Conservation (phyloP, 306 rosid genomes). For the Vicia faba region DNA sequence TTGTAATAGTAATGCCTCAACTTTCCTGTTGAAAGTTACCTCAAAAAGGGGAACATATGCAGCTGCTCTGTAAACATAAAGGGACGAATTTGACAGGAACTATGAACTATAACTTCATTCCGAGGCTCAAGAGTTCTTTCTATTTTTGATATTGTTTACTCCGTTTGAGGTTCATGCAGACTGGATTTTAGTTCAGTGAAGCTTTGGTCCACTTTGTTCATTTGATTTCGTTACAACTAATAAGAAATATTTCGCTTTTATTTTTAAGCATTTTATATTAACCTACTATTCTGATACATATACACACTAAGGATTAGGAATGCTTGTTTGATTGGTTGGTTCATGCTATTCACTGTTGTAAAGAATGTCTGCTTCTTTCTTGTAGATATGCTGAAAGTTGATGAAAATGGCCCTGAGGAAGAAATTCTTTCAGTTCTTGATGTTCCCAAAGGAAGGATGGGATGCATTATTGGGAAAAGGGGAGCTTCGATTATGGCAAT, state of each 20-base stretch:
- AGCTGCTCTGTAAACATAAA: constrained; percentile 3
- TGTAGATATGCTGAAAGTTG: constrained; percentile 56
- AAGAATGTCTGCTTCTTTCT: constrained; percentile 30
- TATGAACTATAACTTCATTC: constrained; percentile 6
- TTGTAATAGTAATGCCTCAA: constrained; percentile 24
- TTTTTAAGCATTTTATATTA: constrained; percentile 30
- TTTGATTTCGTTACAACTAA: constrained; percentile 30
- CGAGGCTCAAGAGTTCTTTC: neutral
- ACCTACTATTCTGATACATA: neutral
- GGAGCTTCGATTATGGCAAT: constrained; percentile 84
- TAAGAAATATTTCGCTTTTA: constrained; percentile 15
- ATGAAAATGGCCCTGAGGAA: constrained; percentile 68
- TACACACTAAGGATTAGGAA: constrained; percentile 24
- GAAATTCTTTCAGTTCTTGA: constrained; percentile 92
- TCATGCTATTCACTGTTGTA: constrained; percentile 28
- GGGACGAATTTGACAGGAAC: constrained; percentile 19
- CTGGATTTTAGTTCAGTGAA: constrained; percentile 14
- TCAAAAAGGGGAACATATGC: constrained; percentile 5
- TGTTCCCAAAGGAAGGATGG: constrained; percentile 92
- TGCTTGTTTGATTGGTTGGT: constrained; percentile 14
- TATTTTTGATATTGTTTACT: neutral
- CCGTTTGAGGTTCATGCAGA: constrained; percentile 20
- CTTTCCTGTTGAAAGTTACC: constrained; percentile 33
- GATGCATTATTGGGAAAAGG: constrained; percentile 77
- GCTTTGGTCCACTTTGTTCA: constrained; percentile 17